Percentiles rank a stretch among this genome's conserved stretches.
Conservation (phyloP, 2,329 filamentous ascomycete species). For the Didymellaceae sp. region DNA sequence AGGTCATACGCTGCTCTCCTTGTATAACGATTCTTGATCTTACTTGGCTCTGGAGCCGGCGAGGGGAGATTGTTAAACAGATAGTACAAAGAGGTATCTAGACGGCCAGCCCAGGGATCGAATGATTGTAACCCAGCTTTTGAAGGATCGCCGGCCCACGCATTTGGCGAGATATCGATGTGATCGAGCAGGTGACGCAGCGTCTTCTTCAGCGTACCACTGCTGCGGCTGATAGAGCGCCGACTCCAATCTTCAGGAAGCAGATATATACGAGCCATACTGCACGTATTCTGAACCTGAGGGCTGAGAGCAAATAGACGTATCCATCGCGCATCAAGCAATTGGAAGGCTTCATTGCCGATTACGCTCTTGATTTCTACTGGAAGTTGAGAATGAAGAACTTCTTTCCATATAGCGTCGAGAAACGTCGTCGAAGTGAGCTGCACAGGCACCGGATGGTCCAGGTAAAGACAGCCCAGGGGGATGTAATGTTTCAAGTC, state of each 20-base stretch:
- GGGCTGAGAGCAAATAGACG: conserved; percentile 32
- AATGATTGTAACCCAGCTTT: conserved; percentile 35
- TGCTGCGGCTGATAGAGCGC: conserved; percentile 58
- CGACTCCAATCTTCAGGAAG: conserved; percentile 71
- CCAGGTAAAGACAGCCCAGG: conserved; percentile 42
- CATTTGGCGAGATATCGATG: conserved; percentile 62
- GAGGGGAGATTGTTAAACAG: conserved; percentile 78
- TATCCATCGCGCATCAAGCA: conserved; percentile 47
- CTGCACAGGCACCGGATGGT: background rate
- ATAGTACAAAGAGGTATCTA: conserved; percentile 66
- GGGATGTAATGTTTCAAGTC: conserved; percentile 43
- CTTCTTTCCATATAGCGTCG: conserved; percentile 33
- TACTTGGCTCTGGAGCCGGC: conserved; percentile 63
- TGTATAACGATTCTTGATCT: conserved; percentile 59
- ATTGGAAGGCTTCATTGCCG: conserved; percentile 29
- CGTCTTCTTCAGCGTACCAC: conserved; percentile 53
- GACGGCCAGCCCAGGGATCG: conserved; percentile 50
- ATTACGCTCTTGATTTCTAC: conserved; percentile 33
- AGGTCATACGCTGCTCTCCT: conserved; percentile 63
- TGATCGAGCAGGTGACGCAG: conserved; percentile 58
- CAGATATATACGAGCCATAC: conserved; percentile 63
- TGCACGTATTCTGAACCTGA: background rate
- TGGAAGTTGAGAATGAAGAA: conserved; percentile 26
- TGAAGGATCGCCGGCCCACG: conserved; percentile 61
- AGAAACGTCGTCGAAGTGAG: background rate